Conservation (phyloP, 1,284 basidiomycete species). For the Cystobasidium sp. region DNA sequence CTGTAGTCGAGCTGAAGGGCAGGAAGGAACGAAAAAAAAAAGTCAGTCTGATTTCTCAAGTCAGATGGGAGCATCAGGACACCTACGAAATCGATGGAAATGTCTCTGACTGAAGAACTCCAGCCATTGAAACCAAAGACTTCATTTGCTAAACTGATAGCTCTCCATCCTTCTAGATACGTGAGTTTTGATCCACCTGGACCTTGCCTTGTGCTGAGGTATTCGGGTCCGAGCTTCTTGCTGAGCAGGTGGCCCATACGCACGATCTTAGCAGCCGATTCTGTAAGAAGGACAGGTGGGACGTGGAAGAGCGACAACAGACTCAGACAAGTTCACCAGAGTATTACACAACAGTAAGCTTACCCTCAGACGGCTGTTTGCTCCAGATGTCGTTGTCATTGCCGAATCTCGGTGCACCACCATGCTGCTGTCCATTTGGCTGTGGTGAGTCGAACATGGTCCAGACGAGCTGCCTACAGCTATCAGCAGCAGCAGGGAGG, state of each 20-base stretch:
- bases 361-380: slow-evolving; percentile 12
- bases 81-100: slow-evolving; percentile 69
- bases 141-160: slow-evolving; percentile 94
- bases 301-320: neutral
- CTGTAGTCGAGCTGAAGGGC: slow-evolving; percentile 65
- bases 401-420: slow-evolving; percentile 9
- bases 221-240: slow-evolving; percentile 91
- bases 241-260: slow-evolving; percentile 79
- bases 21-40: neutral
- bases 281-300: neutral
- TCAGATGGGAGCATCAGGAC: neutral
- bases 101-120: slow-evolving; percentile 79
- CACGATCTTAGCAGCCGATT: slow-evolving; percentile 63
- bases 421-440: slow-evolving; percentile 4
- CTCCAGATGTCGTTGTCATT: slow-evolving; percentile 12
- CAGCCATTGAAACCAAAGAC: slow-evolving; percentile 99
- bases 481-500: slow-evolving; percentile 7
- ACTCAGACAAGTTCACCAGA: neutral
- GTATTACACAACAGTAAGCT: neutral
- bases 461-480: neutral
- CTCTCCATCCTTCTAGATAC: slow-evolving; percentile 97
- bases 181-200: slow-evolving; percentile 83
- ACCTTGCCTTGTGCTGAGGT: slow-evolving; percentile 83
- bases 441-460: slow-evolving; percentile 9
- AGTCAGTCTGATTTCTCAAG: neutral